Evolutionary conservation across 2,329 filamentous ascomycete genomes (phyloP).

Genomic region (Coccinonectria pachysandricola): DNA sequence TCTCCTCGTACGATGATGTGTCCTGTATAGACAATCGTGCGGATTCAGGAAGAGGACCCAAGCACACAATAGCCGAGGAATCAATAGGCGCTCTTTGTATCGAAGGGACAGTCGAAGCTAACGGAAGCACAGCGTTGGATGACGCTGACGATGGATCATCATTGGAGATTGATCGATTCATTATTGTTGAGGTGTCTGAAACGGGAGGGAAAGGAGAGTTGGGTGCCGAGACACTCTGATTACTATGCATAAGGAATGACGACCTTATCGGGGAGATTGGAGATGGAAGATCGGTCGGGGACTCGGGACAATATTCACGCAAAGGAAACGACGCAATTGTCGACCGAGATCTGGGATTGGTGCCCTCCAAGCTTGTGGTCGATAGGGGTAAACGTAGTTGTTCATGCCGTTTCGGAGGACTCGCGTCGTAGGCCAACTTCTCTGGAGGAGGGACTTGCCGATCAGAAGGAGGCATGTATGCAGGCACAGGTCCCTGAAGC

Average conservation of each 20-base stretch:
- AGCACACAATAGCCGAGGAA: conserved; percentile 40
- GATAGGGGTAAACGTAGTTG: no score
- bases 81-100: conserved; percentile 42
- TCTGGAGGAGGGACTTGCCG: conserved; percentile 19
- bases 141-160: conserved; percentile 3
- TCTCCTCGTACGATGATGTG: conserved; percentile 3
- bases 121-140: no score
- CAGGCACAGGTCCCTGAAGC: conserved; percentile 38
- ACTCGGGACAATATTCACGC: no score
- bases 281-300: conserved; percentile 30
- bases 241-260: conserved; percentile 7
- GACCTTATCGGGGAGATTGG: conserved; percentile 27
- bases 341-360: no score
- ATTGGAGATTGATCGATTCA: conserved; percentile 5
- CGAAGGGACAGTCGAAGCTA: no score
- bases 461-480: conserved; percentile 33
- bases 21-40: conserved; percentile 1
- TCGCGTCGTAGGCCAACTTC: conserved; percentile 16
- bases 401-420: conserved; percentile 11
- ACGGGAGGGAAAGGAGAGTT: conserved; percentile 8
- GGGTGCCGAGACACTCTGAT: conserved; percentile 6
- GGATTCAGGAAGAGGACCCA: conserved; percentile 44
- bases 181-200: conserved; percentile 7
- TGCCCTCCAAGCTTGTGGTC: no score
- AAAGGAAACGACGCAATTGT: no score